Base-by-base conservation (phyloP, 164 flowering plant species). In the Macadamia tetraphylla region DNA sequence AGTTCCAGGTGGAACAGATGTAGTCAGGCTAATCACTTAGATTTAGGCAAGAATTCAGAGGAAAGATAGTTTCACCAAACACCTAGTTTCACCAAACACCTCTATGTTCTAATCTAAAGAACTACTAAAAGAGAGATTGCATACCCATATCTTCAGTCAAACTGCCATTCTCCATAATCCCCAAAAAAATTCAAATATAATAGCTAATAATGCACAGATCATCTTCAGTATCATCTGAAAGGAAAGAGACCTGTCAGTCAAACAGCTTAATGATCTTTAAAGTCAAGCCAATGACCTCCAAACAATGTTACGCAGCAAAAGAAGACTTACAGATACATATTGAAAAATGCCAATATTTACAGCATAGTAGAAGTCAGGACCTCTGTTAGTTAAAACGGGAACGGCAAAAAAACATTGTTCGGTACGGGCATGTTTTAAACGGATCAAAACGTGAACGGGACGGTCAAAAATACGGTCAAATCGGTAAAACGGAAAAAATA, bases 281-380 rank as follows among this genome's bases (percentile, higher is more conserved):
- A 53, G 32, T 1, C 30, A 51, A 35, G 70, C 7, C 55, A 11
- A 23, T 23, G 31, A 62, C 30, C 65, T 18, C 69, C 40, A 32
- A 18, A 55, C 62, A 29, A 49, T 10, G n/a, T 52, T 63, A 57
- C 4, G 58, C 48, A 74, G 55, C 46, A 76, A 14, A 35, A 15
- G 23, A 73, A 35, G 17, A 81, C 98, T 67, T n/a, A n/a, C n/a
- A n/a, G n/a, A n/a, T 89, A 94, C 98, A 84, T 95, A 95, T 75
- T 95, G 98, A 68, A 95, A 98, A 49, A 92, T 89, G 80, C 99
- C 98, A 79, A 95, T 83, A 79, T 95, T 95, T 63, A 95, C 99
- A 64, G 97, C 91, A 65, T 92, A 83, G 77, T 95, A 95, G 85
- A 95, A 95, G n/a, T n/a, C n/a, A n/a, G n/a, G n/a, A n/a, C n/a